Evolutionary conservation across 805 yeast species (phyloP), one percentile per base, ranked within the genome.

Genomic region (Candida bentonensis): DNA sequence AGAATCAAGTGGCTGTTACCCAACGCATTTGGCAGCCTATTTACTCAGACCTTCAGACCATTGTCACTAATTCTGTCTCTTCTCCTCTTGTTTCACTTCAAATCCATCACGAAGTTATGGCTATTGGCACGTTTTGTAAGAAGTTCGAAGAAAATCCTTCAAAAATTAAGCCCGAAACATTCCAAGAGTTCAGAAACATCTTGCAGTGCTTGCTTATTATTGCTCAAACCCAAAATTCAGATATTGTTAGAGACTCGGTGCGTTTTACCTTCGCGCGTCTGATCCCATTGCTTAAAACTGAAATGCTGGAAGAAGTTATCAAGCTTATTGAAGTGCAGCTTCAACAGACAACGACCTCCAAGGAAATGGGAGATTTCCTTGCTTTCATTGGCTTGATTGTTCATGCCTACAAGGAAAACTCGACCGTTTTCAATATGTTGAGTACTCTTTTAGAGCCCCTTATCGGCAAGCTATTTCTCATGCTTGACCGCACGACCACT

Each of bases 181-280:
- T 76, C 15, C 69, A 64, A 47, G 76, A 72, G 53, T 73, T 85
- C 53, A 67, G 73, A 44, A 76, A 76, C 51, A 80, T 85, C 4
- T 95, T 0, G 86, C 85, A 57, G 94, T 83, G 39, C 83, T 85
- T 11, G 60, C 84, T 30, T 11, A 17, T 30, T n/a, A 30, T 30
- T 30, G 36, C 36, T 5, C 36, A 30, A 17, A 30, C 36, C 17
- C 36, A 30, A n/a, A 17, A 30, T 17, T 30, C 36, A 9, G 36
- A 30, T 9, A 68, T 69, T 25, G 76, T 89, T 40, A 74, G 97
- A 57, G 95, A 86, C 52, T 81, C 96, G 3, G 70, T 89, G 3
- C 73, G 96, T 53, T 86, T 83, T 59, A 76, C 95, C 23, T 79
- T 88, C 63, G 85, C 95, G 9, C 73, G 97, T 49, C 71, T 92